Base-by-base conservation (phyloP, 2,329 filamentous ascomycete genomes). In the Ophiostoma angusticollis region DNA sequence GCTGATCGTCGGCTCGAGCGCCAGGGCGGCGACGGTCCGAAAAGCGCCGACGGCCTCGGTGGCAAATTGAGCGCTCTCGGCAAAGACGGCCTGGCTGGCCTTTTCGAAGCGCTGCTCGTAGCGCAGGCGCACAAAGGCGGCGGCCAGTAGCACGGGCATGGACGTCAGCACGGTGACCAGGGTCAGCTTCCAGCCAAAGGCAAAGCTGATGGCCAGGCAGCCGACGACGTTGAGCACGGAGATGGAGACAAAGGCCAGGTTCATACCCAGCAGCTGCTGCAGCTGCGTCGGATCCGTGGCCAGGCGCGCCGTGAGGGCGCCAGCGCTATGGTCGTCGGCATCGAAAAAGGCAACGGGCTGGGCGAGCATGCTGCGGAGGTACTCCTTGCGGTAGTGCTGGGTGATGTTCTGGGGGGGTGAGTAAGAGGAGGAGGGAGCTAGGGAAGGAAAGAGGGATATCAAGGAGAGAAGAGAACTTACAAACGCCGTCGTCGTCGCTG, bases 181-280 rank as follows among this genome's bases (percentile, higher is more conserved):
- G 0, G 78, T 74, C 8, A 89, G 64, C 54, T 85, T 87, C 83
- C 83, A 87, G 2, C 79, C 78, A 52, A 80, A 84, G 4, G 68
- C 63, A 49, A 84, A 85, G 1, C 78, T 68, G 37, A 87, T 79
- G 31, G 68, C 61, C 12, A 84, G 58, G 7, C 72, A 74, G 0
- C 80, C 81, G 8, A 74, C 49, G 3, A 87, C 57, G 35, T 72
- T 79, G 52, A 84, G 78, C 17, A 80, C 52, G 8, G 78, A 74
- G 16, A 78, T 71, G 43, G 65, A 65, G 2, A 74, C 67, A 46
- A 82, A 65, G 2, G 74, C 68, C 66, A 80, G 72, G 50, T 80
- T 78, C 32, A 70, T 59, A 5, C 73, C 72, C 49, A 78, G 67
- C 6, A 80, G 61, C 53, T 80, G 72, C 52, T 78, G 72, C 4